These are phyloP conservation scores for Elaeagnus macrophylla DNA, from an alignment of 306 rosid species.

Conservation along the genomic window DNA sequence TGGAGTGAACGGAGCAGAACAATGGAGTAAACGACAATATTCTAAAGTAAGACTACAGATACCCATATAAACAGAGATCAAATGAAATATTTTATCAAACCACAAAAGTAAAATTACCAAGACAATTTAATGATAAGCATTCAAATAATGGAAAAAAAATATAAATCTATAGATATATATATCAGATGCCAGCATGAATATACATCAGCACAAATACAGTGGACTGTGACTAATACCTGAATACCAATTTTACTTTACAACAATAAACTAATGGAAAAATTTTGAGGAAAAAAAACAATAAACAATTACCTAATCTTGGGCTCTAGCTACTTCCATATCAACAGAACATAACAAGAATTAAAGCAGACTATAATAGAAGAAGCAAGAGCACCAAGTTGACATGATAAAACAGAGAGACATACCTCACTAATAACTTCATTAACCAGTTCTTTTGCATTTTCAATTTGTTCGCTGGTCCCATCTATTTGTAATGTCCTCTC, in stretches of 20 bases:
- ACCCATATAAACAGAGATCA: background rate
- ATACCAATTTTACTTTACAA: no score
- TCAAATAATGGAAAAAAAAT: no score
- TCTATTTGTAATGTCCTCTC: slow-evolving; percentile 91
- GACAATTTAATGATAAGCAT: no score
- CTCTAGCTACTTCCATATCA: background rate
- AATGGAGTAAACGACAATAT: background rate
- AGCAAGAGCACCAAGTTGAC: slow-evolving; percentile 20
- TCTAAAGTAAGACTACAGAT: background rate
- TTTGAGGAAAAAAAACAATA: background rate
- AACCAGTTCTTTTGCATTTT: slow-evolving; percentile 77
- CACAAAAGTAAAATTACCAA: no score
- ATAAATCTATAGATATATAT: no score
- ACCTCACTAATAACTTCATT: slow-evolving; percentile 85
- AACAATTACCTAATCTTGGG: background rate
- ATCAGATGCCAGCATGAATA: no score
- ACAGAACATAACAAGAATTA: slow-evolving; percentile 14
- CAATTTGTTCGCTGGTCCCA: slow-evolving; percentile 83
- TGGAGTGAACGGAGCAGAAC: background rate
- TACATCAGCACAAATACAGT: no score
- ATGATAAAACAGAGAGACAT: slow-evolving; percentile 26
- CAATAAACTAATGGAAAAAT: no score
- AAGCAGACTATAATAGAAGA: slow-evolving; percentile 20
- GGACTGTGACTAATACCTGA: no score
- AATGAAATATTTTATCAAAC: background rate